phyloP scores from a whole-genome alignment of 2,329 filamentous ascomycete species.

The Cladophialophora carrionii region DNA sequence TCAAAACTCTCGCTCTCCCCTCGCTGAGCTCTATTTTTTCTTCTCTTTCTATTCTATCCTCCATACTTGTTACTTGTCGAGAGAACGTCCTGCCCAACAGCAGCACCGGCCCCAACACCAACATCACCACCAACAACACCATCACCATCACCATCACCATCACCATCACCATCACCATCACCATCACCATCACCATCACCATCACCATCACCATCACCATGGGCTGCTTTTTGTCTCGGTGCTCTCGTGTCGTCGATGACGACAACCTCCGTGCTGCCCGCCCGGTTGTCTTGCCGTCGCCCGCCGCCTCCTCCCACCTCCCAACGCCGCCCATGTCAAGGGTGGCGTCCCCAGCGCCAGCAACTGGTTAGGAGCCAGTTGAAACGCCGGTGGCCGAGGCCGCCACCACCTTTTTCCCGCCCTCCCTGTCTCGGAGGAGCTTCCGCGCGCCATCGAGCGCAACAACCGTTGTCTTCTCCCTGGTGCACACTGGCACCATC shows the following conservation, averaged over 20 bases:
- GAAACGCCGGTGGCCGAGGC: neutral
- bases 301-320: neutral
- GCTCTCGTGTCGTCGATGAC: neutral
- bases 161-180: neutral
- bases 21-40: neutral
- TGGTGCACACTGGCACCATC: neutral
- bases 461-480: neutral
- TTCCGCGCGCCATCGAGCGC: constrained; percentile 4
- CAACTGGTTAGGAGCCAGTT: constrained; percentile 3
- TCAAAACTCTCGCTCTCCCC: neutral
- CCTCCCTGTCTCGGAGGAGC: neutral
- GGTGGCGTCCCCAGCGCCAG: neutral
- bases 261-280: neutral
- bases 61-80: neutral
- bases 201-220: neutral
- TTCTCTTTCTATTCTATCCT: neutral
- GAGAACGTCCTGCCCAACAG: neutral
- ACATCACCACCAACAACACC: neutral
- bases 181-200: neutral
- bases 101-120: neutral
- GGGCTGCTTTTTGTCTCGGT: neutral
- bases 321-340: constrained; percentile 6
- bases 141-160: neutral
- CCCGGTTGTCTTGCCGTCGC: neutral
- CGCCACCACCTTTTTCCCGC: neutral